These are phyloP conservation scores for Benincasa hispida DNA, from an alignment of 306 rosid species.

Conservation along the genomic window DNA sequence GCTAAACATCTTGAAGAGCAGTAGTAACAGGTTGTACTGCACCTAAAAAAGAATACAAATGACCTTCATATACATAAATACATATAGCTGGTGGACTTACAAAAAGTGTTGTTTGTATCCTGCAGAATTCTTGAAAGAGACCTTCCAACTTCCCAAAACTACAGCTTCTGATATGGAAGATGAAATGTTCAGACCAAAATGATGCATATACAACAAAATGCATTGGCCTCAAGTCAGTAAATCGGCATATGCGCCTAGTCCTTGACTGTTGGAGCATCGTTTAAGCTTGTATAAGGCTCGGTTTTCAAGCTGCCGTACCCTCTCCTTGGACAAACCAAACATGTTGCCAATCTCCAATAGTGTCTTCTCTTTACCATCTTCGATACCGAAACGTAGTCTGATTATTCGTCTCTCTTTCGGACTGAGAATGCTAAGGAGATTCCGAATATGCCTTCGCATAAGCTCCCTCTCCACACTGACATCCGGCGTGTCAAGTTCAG, in stretches of 20 bases:
- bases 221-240: constrained; percentile 36
- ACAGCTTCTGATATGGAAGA: neutral
- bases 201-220: constrained; percentile 3
- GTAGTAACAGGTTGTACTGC: neutral
- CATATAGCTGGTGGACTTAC: neutral
- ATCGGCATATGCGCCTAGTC: constrained; percentile 51
- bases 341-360: constrained; percentile 44
- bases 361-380: constrained; percentile 49
- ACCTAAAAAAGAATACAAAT: neutral
- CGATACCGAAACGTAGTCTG: constrained; percentile 73
- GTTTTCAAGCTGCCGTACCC: constrained; percentile 56
- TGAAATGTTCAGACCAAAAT: neutral
- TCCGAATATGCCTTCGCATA: constrained; percentile 66
- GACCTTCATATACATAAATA: neutral
- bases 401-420: constrained; percentile 58
- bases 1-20: constrained; percentile 2
- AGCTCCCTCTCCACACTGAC: constrained; percentile 47
- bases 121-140: neutral
- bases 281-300: constrained; percentile 63
- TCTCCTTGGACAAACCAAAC: constrained; percentile 60
- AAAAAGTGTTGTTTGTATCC: neutral
- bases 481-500: constrained; percentile 48
- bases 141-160: neutral
- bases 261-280: constrained; percentile 44
- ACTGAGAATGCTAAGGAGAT: constrained; percentile 41